phyloP scores from a whole-genome alignment of 257 asterid species.

The Primulina eburnea region DNA sequence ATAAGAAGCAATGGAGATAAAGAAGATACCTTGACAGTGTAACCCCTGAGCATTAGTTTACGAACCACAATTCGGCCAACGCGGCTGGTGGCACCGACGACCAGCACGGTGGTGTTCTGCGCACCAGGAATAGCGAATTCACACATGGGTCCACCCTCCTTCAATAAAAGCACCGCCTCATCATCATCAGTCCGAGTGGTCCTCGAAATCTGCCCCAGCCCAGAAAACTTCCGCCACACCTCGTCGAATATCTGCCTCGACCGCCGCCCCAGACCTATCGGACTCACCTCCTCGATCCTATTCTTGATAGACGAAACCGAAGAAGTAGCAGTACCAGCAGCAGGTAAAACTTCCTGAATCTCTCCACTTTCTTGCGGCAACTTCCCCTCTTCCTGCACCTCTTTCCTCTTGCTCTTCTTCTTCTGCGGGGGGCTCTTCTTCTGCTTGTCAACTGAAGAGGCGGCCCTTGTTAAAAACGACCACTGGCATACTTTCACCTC shows the following conservation, averaged over 20 bases:
- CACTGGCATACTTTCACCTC: conserved; percentile 26
- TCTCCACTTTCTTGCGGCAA: conserved; percentile 26
- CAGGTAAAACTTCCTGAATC: conserved; percentile 22
- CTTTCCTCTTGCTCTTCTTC: conserved; percentile 47
- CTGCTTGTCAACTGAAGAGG: conserved; percentile 44
- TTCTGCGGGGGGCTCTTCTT: conserved; percentile 30
- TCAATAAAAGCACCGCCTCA: conserved; percentile 52
- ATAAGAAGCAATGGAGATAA: conserved; percentile 11
- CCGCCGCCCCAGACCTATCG: conserved; percentile 86
- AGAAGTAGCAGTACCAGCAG: conserved; percentile 12
- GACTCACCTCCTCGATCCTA: conserved; percentile 81
- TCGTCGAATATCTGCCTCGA: conserved; percentile 90
- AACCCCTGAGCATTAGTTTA: conserved; percentile 96
- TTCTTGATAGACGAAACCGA: conserved; percentile 60
- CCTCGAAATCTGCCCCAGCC: conserved; percentile 90
- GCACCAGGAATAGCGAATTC: conserved; percentile 94
- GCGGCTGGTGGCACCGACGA: conserved; percentile 97
- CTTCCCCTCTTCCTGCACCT: conserved; percentile 22
- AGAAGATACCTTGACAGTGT: conserved; percentile 64
- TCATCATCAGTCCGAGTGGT: conserved; percentile 62
- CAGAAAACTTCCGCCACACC: conserved; percentile 95
- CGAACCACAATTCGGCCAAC: conserved; percentile 91
- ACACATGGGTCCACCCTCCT: conserved; percentile 96
- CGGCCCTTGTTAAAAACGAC: conserved; percentile 28
- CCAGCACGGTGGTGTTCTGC: conserved; percentile 92